Percentiles rank a stretch among this genome's conserved stretches.
Conservation (phyloP, 768 basidiomycete species). For the Tylopilus sp. region DNA sequence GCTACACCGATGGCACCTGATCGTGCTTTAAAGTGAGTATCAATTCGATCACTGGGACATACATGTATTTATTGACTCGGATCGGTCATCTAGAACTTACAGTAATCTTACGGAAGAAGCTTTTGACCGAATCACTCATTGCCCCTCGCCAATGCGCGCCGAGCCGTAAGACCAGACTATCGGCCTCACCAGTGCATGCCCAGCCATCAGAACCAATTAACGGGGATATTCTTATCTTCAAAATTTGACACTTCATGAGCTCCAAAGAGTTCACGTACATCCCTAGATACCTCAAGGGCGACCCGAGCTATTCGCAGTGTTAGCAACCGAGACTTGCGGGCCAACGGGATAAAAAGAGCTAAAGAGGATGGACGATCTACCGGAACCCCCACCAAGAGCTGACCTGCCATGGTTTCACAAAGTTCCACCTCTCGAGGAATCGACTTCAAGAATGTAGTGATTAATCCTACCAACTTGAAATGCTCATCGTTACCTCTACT, state of each 20-base stretch:
- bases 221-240: neutral
- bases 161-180: neutral
- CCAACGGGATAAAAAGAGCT: neutral
- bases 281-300: neutral
- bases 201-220: neutral
- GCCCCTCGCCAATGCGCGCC: no score
- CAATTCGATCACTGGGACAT: no score
- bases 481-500: slow-evolving; percentile 1
- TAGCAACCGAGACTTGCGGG: neutral
- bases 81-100: no score
- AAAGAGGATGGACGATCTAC: neutral
- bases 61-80: no score
- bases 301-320: neutral
- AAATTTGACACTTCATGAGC: neutral
- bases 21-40: no score
- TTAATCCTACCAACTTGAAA: slow-evolving; percentile 4
- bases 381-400: neutral
- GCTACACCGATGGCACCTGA: no score
- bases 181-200: neutral
- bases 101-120: no score
- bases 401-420: slow-evolving; percentile 1
- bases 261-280: neutral
- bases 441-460: slow-evolving; percentile 7
- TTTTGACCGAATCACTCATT: no score
- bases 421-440: neutral